These are phyloP conservation scores for Nitzschia sp. DNA, from an alignment of 108 stramenopile genomes.

Conservation along the genomic window DNA sequence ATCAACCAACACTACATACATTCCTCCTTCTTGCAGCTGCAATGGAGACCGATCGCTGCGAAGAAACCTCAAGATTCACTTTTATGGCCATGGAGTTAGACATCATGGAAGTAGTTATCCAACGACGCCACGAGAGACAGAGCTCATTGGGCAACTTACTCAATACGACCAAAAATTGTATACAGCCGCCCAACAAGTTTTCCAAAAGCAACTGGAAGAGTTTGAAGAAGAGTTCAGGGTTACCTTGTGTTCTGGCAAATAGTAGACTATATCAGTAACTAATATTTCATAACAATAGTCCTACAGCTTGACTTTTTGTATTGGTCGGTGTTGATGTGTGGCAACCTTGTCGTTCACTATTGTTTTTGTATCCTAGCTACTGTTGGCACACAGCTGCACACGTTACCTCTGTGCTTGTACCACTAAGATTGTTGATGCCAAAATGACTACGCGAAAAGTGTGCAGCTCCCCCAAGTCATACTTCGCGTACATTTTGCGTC, in stretches of 20 bases:
- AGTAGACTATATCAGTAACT: neutral
- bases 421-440: no score
- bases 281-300: no score
- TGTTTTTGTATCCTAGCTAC: no score
- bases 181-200: slow-evolving; percentile 1
- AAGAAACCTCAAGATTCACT: slow-evolving; percentile 10
- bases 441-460: no score
- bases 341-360: no score
- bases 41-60: neutral
- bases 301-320: no score
- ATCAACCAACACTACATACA: neutral
- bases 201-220: slow-evolving; percentile 9
- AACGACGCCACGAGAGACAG: neutral
- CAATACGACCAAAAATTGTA: slow-evolving; percentile 2
- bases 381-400: no score
- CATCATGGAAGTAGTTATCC: slow-evolving; percentile 14
- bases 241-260: slow-evolving; percentile 3
- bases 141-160: neutral
- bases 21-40: neutral
- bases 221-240: slow-evolving; percentile 5
- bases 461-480: no score
- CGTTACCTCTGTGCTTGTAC: no score
- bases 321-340: no score
- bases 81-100: slow-evolving; percentile 18
- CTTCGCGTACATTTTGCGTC: no score